Evolutionary conservation across 139 green algal species (phyloP).

Genomic region (Eudorina sp.): DNA sequence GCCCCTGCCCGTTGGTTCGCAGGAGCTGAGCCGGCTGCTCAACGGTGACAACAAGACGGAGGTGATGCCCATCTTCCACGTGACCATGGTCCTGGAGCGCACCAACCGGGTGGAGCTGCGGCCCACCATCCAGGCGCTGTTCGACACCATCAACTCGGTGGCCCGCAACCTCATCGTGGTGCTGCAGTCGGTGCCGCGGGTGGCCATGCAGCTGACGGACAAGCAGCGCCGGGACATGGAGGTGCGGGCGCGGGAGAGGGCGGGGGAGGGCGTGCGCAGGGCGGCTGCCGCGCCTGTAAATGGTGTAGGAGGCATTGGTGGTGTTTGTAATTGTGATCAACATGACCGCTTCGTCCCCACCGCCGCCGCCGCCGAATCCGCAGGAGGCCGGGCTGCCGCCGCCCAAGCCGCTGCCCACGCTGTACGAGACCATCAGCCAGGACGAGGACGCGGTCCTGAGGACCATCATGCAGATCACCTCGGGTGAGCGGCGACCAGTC

Average conservation of each 20-base stretch:
- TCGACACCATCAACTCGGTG: conserved; percentile 84
- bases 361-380: too few species aligned
- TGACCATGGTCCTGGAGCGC: conserved; percentile 76
- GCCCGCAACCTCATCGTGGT: conserved; percentile 80
- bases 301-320: too few species aligned
- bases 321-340: too few species aligned
- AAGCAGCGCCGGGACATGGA: conserved; percentile 65
- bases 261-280: too few species aligned
- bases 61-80: conserved; percentile 86
- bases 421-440: conserved; percentile 79
- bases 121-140: conserved; percentile 83
- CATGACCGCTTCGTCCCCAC: neutral
- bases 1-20: too few species aligned
- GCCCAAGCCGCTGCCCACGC: conserved; percentile 65
- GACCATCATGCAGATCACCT: conserved; percentile 84
- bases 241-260: neutral
- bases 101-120: conserved; percentile 78
- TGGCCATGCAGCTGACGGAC: conserved; percentile 72
- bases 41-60: conserved; percentile 89
- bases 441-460: conserved; percentile 87
- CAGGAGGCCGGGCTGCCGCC: conserved; percentile 51
- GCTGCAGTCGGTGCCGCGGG: conserved; percentile 73
- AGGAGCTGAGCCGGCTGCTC: conserved; percentile 85
- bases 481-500: conserved; percentile 39
- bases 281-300: conserved; percentile 81